Evolutionary conservation across 2,329 filamentous ascomycete species (phyloP).

Genomic region (Camillea tinctor): DNA sequence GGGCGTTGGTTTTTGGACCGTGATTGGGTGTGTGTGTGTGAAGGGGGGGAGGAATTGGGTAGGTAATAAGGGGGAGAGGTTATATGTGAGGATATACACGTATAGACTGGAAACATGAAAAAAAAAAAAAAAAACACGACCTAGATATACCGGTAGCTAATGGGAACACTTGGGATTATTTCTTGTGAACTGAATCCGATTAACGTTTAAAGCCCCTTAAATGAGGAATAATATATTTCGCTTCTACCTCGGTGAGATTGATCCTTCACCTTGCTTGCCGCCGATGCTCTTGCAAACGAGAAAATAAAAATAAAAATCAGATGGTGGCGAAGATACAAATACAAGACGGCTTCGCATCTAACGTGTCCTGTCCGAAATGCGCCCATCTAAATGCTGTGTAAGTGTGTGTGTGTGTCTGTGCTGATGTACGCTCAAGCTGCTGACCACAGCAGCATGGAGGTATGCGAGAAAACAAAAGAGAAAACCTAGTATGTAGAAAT

Average conservation of each 20-base stretch:
- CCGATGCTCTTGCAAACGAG: too few species aligned
- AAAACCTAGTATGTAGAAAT: background rate
- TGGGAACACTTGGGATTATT: too few species aligned
- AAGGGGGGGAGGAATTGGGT: too few species aligned
- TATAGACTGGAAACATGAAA: too few species aligned
- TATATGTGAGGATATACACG: background rate
- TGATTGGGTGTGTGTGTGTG: too few species aligned
- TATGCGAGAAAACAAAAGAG: background rate
- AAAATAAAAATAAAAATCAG: background rate
- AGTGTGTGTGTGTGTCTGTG: background rate
- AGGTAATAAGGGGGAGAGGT: background rate
- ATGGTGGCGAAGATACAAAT: background rate
- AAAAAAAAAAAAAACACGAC: too few species aligned
- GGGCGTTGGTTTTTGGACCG: constrained; percentile 77
- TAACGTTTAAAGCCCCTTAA: too few species aligned
- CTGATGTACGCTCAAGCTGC: background rate
- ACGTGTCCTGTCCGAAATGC: background rate
- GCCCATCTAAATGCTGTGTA: background rate
- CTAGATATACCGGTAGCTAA: too few species aligned
- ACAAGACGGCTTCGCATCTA: background rate
- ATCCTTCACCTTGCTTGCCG: too few species aligned
- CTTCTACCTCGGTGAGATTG: too few species aligned
- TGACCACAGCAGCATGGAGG: background rate
- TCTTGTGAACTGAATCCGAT: too few species aligned
- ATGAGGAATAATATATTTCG: too few species aligned